Conservation (phyloP, 768 basidiomycete genomes). For the Phallus indusiatus region DNA sequence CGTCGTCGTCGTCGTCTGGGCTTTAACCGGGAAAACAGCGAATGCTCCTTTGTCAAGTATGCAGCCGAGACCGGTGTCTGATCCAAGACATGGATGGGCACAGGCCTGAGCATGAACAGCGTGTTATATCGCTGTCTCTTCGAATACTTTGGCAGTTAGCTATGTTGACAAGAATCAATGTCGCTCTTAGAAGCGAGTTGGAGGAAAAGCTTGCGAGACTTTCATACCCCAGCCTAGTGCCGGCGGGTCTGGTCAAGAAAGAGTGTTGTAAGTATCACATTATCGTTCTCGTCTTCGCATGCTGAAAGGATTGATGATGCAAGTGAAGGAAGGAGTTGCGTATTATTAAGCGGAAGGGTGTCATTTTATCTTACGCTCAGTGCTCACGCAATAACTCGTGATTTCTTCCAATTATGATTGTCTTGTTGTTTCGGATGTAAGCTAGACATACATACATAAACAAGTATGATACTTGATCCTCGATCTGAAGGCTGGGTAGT, state of each 20-base stretch:
- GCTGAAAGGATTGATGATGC: not conserved
- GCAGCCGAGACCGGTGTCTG: slow-evolving; percentile 9
- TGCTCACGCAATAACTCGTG: too few relatives aligned
- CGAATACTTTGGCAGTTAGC: not conserved
- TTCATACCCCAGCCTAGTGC: slow-evolving; percentile 75
- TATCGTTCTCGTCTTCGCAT: too few relatives aligned
- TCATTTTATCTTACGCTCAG: not conserved
- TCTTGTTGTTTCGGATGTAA: not conserved
- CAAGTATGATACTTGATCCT: too few relatives aligned
- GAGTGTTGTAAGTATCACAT: not conserved
- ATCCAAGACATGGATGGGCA: not conserved
- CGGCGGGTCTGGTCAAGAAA: slow-evolving; percentile 27
- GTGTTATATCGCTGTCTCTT: not conserved
- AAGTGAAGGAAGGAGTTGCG: slow-evolving; percentile 38
- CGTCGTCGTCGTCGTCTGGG: slow-evolving; percentile 4
- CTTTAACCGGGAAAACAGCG: not conserved
- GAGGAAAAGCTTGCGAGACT: slow-evolving; percentile 58
- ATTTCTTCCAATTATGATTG: too few relatives aligned
- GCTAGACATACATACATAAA: too few relatives aligned
- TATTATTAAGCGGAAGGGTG: not conserved
- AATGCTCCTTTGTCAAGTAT: slow-evolving; percentile 10
- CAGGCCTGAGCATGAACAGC: not conserved
- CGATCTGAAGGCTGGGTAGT: too few relatives aligned
- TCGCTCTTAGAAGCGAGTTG: slow-evolving; percentile 16
- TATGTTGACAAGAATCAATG: not conserved